Base-by-base conservation (phyloP, 768 basidiomycete species). In the Amanita phalloides region DNA sequence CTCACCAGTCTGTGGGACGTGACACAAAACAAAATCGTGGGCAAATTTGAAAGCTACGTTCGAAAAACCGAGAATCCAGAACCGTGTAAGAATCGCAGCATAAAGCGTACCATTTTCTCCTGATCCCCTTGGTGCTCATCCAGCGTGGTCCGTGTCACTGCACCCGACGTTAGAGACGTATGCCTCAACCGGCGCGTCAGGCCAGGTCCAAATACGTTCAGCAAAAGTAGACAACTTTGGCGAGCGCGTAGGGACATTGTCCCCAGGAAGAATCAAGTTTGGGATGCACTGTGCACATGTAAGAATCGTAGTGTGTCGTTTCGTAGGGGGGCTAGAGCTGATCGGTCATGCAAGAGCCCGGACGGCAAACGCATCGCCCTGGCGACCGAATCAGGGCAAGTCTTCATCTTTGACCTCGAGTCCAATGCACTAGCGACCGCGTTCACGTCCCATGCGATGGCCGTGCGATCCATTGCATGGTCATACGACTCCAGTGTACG, bases 371-470 rank as follows among this genome's bases (percentile, higher is more conserved):
- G 81, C 39, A 67, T 97, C 44, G 93, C 89, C 13, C 73, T 95
- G 56, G 80, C 90, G 3, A 80, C 83, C 7, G 92, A 95, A 64
- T 76, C 80, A 1, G 93, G 93, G n/a, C 86, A 91, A 59, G 84
- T 95, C 49, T 89, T 79, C 64, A 71, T 97, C 41, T 86, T 93
- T 55, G 92, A 95, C 64, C 63, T 86, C 36, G 84, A 87, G 62
- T 75, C 85, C 2, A 72, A 71, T 54, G 66, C 81, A 6, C 67
- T 95, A 41, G 67, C 75, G 0, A 72, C 79, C 3, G 88, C 85
- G 2, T 94, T 84, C 66, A 81, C 83, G 4, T 89, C 90, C 2
- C 93, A 97, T 64, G 91, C 90, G 8, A 90, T 92, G 84, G 77
- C 83, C 43, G 90, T 93, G 6, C 83, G 93, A 35, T 84, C 87